Evolutionary conservation across 257 asterid genomes (phyloP), one percentile per base, ranked within the genome.

Genomic region (Penstemon barbatus): DNA sequence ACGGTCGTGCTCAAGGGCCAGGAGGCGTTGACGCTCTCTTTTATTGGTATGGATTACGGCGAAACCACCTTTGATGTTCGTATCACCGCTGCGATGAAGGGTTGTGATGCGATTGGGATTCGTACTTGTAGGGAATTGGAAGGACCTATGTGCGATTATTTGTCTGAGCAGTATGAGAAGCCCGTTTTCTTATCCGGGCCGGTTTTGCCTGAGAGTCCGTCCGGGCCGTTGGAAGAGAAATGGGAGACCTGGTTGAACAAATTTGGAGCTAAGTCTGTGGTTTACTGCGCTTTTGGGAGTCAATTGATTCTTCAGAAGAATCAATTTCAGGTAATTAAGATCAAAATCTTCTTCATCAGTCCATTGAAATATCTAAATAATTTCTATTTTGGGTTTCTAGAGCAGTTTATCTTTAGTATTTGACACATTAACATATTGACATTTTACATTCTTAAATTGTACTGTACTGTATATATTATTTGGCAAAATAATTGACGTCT

Each of bases 211-310:
- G 85, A 78, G 69, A 65, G 79, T 0, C 71, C 73, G 4, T 59
- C 71, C 39, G 85, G 64, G 8, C 37, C 9, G 1, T 60, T 89
- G 38, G 96, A 87, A 6, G 86, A 71, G 37, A 77, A 65, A 13
- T 87, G 89, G 94, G 80, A 67, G 4, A 71, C 7, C 0, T 92
- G 94, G 95, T 77, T 92, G n/a, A 66, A 49, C 45, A 70, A 77
- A 52, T 92, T 86, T 58, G 40, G 38, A 64, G 76, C 73, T 0
- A 71, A 81, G 42, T 78, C 87, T 0, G 87, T 87, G 0, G 61
- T 87, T 0, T 87, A 78, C 66, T 92, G 97, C 74, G 88, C 96
- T 0, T 87, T 92, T 25, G 97, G 97, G 0, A 89, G 88, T 65
- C 96, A 87, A 10, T 2, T 77, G 44, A 73, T 79, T 37, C 83